Base-by-base conservation (phyloP, 441 rosid genomes). In the Brassica balearica region DNA sequence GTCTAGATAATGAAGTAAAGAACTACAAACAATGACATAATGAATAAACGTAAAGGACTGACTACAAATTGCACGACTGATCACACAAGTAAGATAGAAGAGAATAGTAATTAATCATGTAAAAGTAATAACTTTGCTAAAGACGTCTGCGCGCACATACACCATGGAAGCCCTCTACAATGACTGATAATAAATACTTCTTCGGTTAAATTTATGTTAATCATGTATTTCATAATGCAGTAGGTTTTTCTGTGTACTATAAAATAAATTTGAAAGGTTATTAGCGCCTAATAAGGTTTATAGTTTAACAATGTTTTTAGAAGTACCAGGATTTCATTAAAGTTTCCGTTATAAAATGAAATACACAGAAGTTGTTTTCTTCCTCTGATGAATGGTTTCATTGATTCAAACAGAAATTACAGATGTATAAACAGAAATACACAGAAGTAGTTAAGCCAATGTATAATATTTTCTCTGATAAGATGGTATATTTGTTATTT, bases 21-120 rank as follows among this genome's bases (percentile, higher is more conserved):
- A 76, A 76, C 8, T 3, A 29, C 68, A 17, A 66, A 56, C 12
- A 34, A 34, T 1, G 58, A 65, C 32, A 58, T 23, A 48, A 6
- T 7, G 36, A 60, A 3, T 8, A 17, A 19, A 34, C 9, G 3
- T 62, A 19, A 14, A 59, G 4, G 3, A 17, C 10, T 51, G 14
- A 10, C 56, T 73, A 60, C 10, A 25, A 14, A 23, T 60, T 23
- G 1, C 68, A 25, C 46, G 60, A 25, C 43, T 22, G 4, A 36
- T 48, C 9, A 20, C 9, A 58, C 19, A 2, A 12, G 36, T 23
- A 61, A 2, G 65, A 25, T 12, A n/a, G 65, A 61, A 11, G 34
- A 25, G 27, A 27, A 58, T 9, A 9, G 17, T 15, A 6, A 6
- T 53, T 6, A 14, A 56, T 8, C 19, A 58, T 22, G 29, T 10